phyloP scores from a whole-genome alignment of 768 basidiomycete species.

The Rhodotorula toruloides region DNA sequence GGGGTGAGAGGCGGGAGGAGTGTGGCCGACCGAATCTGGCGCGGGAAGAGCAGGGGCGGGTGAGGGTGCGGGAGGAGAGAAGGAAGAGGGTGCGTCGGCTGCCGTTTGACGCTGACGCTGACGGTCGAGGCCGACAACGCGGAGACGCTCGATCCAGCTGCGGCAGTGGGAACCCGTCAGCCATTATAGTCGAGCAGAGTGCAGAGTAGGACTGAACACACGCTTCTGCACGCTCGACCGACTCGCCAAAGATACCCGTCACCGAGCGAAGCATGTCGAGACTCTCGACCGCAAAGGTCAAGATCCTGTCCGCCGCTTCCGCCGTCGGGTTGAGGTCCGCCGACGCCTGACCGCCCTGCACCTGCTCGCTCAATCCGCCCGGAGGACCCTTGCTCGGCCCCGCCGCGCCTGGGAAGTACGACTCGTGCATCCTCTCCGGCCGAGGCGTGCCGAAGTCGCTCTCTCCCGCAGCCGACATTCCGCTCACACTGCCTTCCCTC shows the following conservation, averaged over 20 bases:
- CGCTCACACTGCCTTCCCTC: background rate
- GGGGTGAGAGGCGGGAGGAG: background rate
- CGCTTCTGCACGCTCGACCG: conserved; percentile 79
- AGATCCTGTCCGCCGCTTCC: conserved; percentile 70
- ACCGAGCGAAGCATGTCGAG: conserved; percentile 87
- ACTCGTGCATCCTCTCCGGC: conserved; percentile 25
- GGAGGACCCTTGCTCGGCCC: no score
- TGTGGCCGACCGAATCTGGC: background rate
- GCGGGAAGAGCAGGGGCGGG: background rate
- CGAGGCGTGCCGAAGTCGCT: background rate
- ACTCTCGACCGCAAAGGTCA: conserved; percentile 82
- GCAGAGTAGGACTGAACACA: conserved; percentile 43
- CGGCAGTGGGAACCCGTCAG: conserved; percentile 10
- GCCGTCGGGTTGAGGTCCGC: conserved; percentile 54
- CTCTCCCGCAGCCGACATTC: background rate
- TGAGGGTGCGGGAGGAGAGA: background rate
- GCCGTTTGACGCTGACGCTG: conserved; percentile 42
- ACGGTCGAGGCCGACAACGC: conserved; percentile 69
- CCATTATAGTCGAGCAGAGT: background rate
- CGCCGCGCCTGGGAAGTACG: background rate
- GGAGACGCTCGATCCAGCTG: conserved; percentile 78
- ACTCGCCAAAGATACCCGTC: conserved; percentile 80
- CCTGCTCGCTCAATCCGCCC: background rate
- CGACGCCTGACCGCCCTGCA: conserved; percentile 45
- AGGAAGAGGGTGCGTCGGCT: background rate